Evolutionary conservation across 306 rosid species (phyloP).

Genomic region (Arachis stenosperma): DNA sequence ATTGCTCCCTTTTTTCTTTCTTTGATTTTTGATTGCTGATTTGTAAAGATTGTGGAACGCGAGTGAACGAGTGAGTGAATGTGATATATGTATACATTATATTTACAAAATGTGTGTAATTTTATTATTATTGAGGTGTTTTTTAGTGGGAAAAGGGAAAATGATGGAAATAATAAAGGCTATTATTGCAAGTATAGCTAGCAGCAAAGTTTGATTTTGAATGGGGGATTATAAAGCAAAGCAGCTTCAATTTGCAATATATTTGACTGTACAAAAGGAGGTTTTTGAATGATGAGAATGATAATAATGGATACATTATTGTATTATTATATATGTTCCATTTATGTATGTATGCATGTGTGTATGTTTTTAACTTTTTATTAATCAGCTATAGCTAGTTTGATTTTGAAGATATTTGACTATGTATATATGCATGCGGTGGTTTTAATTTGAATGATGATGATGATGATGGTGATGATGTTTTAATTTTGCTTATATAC

Average conservation of each 20-base stretch:
- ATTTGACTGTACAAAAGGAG: slow-evolving; percentile 33
- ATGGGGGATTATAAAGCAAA: not conserved
- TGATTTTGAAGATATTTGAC: slow-evolving; percentile 29
- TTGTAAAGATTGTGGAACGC: slow-evolving; percentile 52
- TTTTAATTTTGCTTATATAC: too few relatives aligned
- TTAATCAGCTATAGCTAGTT: not conserved
- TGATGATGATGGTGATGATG: not conserved
- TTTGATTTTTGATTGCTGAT: slow-evolving; percentile 38
- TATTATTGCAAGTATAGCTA: slow-evolving; percentile 32
- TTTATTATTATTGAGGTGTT: slow-evolving; percentile 34
- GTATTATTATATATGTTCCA: too few relatives aligned
- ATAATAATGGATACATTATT: slow-evolving; percentile 14
- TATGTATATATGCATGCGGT: slow-evolving; percentile 13
- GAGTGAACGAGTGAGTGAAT: slow-evolving; percentile 33
- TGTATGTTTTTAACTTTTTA: too few relatives aligned
- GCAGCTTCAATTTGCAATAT: slow-evolving; percentile 36
- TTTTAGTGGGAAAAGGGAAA: slow-evolving; percentile 40
- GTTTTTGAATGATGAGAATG: slow-evolving; percentile 38
- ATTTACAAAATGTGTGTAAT: slow-evolving; percentile 41
- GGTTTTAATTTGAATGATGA: slow-evolving; percentile 36
- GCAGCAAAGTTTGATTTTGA: slow-evolving; percentile 46
- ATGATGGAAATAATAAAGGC: slow-evolving; percentile 36
- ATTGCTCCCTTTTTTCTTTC: slow-evolving; percentile 33
- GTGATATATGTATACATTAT: slow-evolving; percentile 19
- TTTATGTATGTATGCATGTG: too few relatives aligned